Conservation (phyloP, 495 filamentous ascomycete genomes). For the Penicillium longicatenatum region DNA sequence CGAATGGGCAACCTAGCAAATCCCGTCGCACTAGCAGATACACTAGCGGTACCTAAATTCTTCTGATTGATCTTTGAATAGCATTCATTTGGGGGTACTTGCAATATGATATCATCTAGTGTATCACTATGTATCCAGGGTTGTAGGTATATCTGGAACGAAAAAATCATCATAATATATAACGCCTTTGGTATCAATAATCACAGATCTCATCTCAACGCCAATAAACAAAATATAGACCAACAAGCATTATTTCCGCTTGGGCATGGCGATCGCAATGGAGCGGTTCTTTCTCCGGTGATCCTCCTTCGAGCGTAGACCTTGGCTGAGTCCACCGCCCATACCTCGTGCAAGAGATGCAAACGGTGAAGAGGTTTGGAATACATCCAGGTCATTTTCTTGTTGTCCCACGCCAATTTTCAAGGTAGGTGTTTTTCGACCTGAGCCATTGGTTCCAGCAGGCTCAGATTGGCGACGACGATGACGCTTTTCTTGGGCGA, state of each 20-base stretch:
- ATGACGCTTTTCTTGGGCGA: constrained; percentile 25
- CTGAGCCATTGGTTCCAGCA: constrained; percentile 12
- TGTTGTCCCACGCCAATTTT: constrained; percentile 23
- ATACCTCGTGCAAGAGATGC: constrained; percentile 49
- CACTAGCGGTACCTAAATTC: too few species aligned
- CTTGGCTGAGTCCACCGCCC: constrained; percentile 46
- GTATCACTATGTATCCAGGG: background rate
- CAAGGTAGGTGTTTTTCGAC: constrained; percentile 10
- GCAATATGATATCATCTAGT: too few species aligned
- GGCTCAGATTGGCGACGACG: constrained; percentile 28
- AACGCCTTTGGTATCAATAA: background rate
- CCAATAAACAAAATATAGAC: constrained; percentile 5
- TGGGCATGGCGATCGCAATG: constrained; percentile 17
- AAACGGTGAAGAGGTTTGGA: constrained; percentile 46
- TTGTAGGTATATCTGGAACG: background rate
- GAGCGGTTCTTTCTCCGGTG: constrained; percentile 26
- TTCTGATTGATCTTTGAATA: too few species aligned
- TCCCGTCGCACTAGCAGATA: too few species aligned
- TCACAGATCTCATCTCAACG: background rate
- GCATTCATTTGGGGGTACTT: too few species aligned
- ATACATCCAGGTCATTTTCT: constrained; percentile 42
- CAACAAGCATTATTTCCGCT: constrained; percentile 7
- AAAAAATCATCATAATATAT: background rate
- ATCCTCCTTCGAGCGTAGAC: constrained; percentile 37
- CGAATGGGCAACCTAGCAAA: too few species aligned